Conservation (phyloP, 2,329 filamentous ascomycete genomes). For the Stachybotrys chartarum region DNA sequence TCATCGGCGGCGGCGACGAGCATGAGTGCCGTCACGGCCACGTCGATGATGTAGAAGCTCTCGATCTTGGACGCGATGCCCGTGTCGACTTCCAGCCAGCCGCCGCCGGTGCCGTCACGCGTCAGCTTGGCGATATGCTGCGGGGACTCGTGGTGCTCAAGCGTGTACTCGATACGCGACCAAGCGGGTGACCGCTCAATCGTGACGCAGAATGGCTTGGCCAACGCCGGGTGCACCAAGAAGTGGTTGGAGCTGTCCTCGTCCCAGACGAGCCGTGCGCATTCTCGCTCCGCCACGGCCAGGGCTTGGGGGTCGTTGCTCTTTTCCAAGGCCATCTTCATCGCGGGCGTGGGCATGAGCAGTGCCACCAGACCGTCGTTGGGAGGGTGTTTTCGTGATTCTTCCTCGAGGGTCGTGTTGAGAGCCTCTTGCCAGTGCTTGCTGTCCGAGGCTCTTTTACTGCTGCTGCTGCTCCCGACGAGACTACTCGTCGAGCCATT, state of each 20-base stretch:
- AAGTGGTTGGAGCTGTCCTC: conserved; percentile 52
- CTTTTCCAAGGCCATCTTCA: conserved; percentile 54
- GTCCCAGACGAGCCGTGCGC: conserved; percentile 66
- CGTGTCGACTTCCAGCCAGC: conserved; percentile 56
- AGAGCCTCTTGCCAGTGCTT: conserved; percentile 53
- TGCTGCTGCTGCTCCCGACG: conserved; percentile 17
- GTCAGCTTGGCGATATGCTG: conserved; percentile 54
- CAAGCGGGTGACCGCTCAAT: conserved; percentile 52
- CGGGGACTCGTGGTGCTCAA: conserved; percentile 58
- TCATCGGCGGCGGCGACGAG: conserved; percentile 53
- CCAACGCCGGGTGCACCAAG: conserved; percentile 55
- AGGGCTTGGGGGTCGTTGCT: conserved; percentile 52
- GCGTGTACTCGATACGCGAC: conserved; percentile 55
- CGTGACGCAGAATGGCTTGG: conserved; percentile 55
- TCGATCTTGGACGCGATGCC: conserved; percentile 52
- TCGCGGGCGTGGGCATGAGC: conserved; percentile 59
- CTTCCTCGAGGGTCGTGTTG: conserved; percentile 50
- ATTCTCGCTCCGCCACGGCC: conserved; percentile 59
- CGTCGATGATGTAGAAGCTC: conserved; percentile 55
- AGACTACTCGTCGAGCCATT: conserved; percentile 17
- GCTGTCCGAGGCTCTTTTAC: conserved; percentile 23
- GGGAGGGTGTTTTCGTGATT: conserved; percentile 43
- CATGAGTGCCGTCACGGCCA: conserved; percentile 52
- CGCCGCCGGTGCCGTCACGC: conserved; percentile 50
- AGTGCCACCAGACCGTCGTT: conserved; percentile 60